Evolutionary conservation across 768 basidiomycete species (phyloP).

Genomic region (Fistulinella prunicolor): DNA sequence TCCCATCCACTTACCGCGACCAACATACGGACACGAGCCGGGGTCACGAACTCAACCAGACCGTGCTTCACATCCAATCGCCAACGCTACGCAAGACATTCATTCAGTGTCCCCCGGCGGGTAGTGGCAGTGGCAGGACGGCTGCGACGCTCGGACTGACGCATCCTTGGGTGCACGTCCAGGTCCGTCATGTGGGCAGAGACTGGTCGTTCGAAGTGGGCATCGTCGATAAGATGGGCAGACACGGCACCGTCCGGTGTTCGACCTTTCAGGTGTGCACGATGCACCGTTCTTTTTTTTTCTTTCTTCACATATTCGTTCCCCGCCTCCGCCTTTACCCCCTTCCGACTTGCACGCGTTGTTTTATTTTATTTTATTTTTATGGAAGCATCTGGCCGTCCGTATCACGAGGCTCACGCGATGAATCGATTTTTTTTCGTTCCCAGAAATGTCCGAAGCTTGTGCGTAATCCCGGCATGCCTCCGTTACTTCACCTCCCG

Average conservation of each 20-base stretch:
- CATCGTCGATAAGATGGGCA: constrained; percentile 59
- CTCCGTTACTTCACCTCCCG: constrained; percentile 69
- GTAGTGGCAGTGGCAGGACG: not conserved
- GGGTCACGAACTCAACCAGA: constrained; percentile 49
- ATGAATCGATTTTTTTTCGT: not conserved
- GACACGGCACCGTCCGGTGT: constrained; percentile 58
- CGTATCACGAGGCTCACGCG: too few species aligned
- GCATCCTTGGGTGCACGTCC: constrained; percentile 73
- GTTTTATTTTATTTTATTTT: too few species aligned
- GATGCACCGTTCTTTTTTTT: not conserved
- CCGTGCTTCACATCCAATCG: constrained; percentile 77
- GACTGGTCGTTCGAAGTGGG: constrained; percentile 79
- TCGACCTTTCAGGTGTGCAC: constrained; percentile 76
- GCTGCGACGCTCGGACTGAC: constrained; percentile 51
- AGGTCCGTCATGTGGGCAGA: constrained; percentile 63
- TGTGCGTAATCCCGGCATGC: constrained; percentile 35
- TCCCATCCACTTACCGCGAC: constrained; percentile 34
- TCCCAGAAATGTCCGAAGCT: constrained; percentile 55
- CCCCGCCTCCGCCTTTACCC: too few species aligned
- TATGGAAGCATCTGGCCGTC: too few species aligned
- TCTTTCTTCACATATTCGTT: not conserved
- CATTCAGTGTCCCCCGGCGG: constrained; percentile 56
- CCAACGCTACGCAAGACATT: constrained; percentile 67
- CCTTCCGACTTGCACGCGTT: too few species aligned
- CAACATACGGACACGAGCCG: constrained; percentile 31